Conservation (phyloP, 2,329 filamentous ascomycete genomes). For the Fusarium phyllophilum region DNA sequence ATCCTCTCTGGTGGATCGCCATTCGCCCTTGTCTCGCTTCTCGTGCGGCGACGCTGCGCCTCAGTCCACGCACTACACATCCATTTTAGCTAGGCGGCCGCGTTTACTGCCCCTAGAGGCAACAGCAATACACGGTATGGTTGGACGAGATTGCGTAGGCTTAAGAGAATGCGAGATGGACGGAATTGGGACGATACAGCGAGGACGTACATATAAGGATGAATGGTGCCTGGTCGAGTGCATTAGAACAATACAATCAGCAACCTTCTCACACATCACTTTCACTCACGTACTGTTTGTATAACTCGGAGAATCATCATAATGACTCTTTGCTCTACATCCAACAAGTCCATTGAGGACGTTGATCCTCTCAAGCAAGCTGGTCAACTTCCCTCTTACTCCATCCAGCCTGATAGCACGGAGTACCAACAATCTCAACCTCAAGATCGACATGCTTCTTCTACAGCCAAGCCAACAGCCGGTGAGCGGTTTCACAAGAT, state of each 20-base stretch:
- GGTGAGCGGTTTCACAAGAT: constrained; percentile 72
- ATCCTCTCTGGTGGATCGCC: too few relatives aligned
- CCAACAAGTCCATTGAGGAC: constrained; percentile 28
- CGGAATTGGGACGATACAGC: not conserved
- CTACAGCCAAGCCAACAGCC: constrained; percentile 47
- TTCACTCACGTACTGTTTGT: fast-evolving
- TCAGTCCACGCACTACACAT: constrained; percentile 19
- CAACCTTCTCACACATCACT: not conserved
- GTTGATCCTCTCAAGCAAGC: constrained; percentile 39
- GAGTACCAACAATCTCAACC: constrained; percentile 14
- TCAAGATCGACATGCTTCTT: not conserved
- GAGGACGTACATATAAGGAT: constrained; percentile 32
- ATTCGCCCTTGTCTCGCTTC: not conserved
- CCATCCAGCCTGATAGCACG: constrained; percentile 10
- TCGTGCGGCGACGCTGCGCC: not conserved
- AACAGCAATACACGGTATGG: not conserved
- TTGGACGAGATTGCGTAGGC: constrained; percentile 22
- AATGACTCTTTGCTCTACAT: constrained; percentile 32
- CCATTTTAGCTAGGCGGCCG: constrained; percentile 11
- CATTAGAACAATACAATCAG: not conserved
- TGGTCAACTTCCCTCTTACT: constrained; percentile 37
- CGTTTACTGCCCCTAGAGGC: constrained; percentile 3
- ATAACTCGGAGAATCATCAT: not conserved
- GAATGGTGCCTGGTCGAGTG: not conserved
- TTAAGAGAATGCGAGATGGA: constrained; percentile 25